Base-by-base conservation (phyloP, 768 basidiomycete species). In the Suillus tomentosus region DNA sequence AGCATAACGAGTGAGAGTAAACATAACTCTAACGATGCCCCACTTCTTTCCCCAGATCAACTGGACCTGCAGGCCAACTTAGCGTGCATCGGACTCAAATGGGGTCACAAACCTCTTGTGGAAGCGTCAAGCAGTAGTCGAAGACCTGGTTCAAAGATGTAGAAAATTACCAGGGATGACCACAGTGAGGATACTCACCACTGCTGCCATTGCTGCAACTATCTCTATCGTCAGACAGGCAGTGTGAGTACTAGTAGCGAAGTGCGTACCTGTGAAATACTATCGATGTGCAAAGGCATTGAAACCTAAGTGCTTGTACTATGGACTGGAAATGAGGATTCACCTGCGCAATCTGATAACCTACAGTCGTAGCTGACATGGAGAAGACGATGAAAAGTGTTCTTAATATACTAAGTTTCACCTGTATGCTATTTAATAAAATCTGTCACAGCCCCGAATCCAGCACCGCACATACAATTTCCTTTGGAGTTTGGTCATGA, bases 101-200 rank as follows among this genome's bases (percentile, higher is more conserved):
- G 9, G 9, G 2, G n/a, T 47, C 19, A 62, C 62, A 24, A n/a
- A 62, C 62, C 62, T 62, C 62, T 39, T 34, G 31, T 24, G 36
- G 14, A 24, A 62, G n/a, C 15, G 55, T 62, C 36, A 59, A 24
- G 36, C 55, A 58, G n/a, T 62, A 62, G n/a, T 62, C 62, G 31
- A 31, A 62, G 36, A 40, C 27, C 62, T 62, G 39, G 22, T 37
- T 22, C 55, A 45, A 13, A 60, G 11, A 48, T 42, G 22, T 27
- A 7, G 3, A 50, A 13, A 5, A n/a, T 36, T 14, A 7, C 31
- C 5, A 31, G 3, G 19, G 13, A 55, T 14, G 36, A 47, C 11
- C 1, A 2, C 1, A 8, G n/a, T n/a, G 8, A 6, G 14, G 34
- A 37, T 6, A n/a, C n/a, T 17, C 19, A 55, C 54, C 34, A 34